Conservation (phyloP, 306 rosid species). For the Luffa acutangula region DNA sequence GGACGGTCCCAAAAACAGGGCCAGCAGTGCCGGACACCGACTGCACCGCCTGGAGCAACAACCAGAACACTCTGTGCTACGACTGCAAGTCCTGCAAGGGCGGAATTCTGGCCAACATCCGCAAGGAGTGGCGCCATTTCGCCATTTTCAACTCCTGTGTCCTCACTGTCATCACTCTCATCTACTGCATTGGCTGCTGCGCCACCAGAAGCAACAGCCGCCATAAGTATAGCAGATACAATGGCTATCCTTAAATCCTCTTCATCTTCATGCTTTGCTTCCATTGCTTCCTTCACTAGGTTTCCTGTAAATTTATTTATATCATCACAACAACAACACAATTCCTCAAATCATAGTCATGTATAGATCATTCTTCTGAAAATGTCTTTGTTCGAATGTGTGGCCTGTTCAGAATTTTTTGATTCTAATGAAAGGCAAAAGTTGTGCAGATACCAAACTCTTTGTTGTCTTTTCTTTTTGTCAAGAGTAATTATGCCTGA, state of each 20-base stretch:
- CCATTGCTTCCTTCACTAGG: background rate
- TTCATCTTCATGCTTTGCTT: background rate
- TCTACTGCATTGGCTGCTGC: constrained; percentile 70
- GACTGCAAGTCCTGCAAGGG: constrained; percentile 82
- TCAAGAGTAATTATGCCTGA: background rate
- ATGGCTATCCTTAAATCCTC: constrained; percentile 22
- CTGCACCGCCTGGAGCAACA: constrained; percentile 59
- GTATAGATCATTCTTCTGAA: background rate
- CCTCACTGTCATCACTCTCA: constrained; percentile 22
- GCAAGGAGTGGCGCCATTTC: constrained; percentile 48
- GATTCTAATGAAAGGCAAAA: background rate
- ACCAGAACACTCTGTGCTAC: constrained; percentile 38
- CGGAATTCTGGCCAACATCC: constrained; percentile 58
- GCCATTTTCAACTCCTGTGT: constrained; percentile 36
- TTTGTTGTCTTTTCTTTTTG: background rate
- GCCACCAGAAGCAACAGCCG: constrained; percentile 39
- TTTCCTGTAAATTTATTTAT: background rate
- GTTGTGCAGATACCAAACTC: background rate
- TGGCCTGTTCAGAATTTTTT: background rate
- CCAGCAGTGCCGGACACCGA: constrained; percentile 29
- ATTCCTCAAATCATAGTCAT: background rate
- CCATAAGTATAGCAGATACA: background rate
- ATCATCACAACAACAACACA: background rate
- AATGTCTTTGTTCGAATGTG: background rate
- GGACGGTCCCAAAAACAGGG: constrained; percentile 50